phyloP scores from a whole-genome alignment of 345 rosid species.

The Chamaenerion angustifolium region DNA sequence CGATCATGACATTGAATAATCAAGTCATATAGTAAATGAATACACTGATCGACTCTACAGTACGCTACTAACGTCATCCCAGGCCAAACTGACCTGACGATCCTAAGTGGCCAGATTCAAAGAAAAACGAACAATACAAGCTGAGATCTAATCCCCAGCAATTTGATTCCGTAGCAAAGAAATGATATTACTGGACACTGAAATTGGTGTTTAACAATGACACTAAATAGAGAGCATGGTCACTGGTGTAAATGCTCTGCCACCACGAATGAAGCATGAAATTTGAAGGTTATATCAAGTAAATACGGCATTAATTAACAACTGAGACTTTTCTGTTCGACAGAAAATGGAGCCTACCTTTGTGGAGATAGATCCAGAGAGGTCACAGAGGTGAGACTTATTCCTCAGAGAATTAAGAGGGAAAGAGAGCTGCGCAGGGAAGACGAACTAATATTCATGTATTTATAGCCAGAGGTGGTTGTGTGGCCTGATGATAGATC shows the following conservation, averaged over 20 bases:
- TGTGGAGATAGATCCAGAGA: not conserved
- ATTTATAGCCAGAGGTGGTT: constrained; percentile 5
- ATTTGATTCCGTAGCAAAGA: too few species aligned
- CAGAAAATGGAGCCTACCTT: constrained; percentile 7
- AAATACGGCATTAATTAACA: too few species aligned
- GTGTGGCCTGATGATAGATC: constrained; percentile 1
- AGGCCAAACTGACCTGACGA: not conserved
- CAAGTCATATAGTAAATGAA: not conserved
- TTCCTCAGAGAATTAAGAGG: not conserved
- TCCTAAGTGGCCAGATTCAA: not conserved
- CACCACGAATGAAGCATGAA: not conserved
- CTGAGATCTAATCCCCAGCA: too few species aligned
- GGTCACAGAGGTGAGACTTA: not conserved
- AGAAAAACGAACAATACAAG: too few species aligned
- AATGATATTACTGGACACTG: too few species aligned
- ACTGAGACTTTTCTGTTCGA: too few species aligned
- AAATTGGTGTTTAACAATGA: too few species aligned
- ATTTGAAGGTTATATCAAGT: not conserved
- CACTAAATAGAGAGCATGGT: not conserved
- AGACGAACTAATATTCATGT: not conserved
- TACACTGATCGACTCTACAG: too few species aligned
- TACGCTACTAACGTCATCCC: not conserved
- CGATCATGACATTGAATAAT: not conserved
- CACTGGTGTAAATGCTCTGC: not conserved
- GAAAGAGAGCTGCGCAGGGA: constrained; percentile 8